Evolutionary conservation across 2,329 filamentous ascomycete genomes (phyloP).

Genomic region (Curvularia eragrostidis): DNA sequence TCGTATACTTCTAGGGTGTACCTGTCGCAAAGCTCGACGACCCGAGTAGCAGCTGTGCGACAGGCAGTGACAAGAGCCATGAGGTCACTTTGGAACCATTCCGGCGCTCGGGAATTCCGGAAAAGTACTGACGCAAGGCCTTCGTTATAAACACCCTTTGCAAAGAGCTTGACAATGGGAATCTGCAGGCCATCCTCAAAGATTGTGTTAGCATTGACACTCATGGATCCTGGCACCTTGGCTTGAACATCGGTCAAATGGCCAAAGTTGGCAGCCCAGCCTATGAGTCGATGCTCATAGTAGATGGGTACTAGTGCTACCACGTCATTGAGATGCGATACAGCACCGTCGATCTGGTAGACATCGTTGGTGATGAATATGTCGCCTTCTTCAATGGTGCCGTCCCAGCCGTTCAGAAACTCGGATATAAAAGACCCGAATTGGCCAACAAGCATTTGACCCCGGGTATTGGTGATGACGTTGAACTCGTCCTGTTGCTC

Average conservation of each 20-base stretch:
- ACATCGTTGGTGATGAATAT: conserved; percentile 61
- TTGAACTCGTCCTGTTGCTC: conserved; percentile 63
- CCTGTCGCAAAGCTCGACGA: conserved; percentile 55
- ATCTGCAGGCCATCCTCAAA: conserved; percentile 61
- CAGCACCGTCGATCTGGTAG: conserved; percentile 58
- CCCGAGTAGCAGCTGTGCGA: conserved; percentile 53
- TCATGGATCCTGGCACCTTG: conserved; percentile 60
- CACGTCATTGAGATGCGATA: conserved; percentile 59
- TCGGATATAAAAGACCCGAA: conserved; percentile 59
- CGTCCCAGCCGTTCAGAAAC: conserved; percentile 57
- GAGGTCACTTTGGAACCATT: conserved; percentile 59
- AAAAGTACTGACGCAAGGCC: conserved; percentile 56
- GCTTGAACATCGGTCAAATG: conserved; percentile 56
- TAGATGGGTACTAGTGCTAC: conserved; percentile 60
- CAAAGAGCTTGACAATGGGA: conserved; percentile 57
- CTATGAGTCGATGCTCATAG: conserved; percentile 53
- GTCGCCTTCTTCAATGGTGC: conserved; percentile 58
- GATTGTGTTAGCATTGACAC: conserved; percentile 56
- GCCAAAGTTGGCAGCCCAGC: conserved; percentile 60
- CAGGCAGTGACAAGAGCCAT: conserved; percentile 57
- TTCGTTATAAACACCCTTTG: conserved; percentile 53
- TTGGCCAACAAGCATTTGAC: conserved; percentile 61
- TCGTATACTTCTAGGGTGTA: conserved; percentile 56
- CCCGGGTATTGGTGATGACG: conserved; percentile 57
- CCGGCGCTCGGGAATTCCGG: conserved; percentile 57